Evolutionary conservation across 2,329 filamentous ascomycete genomes (phyloP).

Genomic region (Botrytis deweyae): DNA sequence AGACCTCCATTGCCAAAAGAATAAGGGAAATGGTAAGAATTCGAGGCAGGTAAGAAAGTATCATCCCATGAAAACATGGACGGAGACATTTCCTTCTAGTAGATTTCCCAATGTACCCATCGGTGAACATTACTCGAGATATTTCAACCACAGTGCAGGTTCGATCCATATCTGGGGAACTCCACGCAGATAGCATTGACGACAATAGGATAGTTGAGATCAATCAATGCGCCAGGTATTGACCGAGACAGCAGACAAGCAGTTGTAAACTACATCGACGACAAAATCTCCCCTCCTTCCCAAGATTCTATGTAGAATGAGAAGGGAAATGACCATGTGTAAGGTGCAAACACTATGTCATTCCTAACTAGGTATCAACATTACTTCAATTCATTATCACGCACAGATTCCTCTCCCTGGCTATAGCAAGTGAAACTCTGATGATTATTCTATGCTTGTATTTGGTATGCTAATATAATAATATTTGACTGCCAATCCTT

Average conservation of each 20-base stretch:
- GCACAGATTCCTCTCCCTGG: not conserved
- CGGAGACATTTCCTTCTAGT: not conserved
- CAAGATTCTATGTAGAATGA: not conserved
- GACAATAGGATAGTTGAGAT: not conserved
- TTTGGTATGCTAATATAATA: not conserved
- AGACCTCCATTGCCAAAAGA: not conserved
- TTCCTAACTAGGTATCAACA: not conserved
- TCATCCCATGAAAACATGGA: not conserved
- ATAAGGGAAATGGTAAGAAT: not conserved
- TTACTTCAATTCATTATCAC: not conserved
- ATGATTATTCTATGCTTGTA: not conserved
- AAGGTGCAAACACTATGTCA: not conserved
- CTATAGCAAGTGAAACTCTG: not conserved
- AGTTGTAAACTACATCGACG: not conserved
- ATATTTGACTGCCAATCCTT: not conserved
- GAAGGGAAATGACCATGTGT: not conserved
- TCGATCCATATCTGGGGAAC: not conserved
- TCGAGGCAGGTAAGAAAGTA: not conserved
- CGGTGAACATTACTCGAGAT: not conserved
- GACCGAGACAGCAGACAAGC: not conserved
- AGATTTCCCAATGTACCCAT: not conserved
- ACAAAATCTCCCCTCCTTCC: not conserved
- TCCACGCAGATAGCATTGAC: not conserved
- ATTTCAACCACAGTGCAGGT: not conserved
- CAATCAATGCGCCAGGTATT: not conserved